phyloP scores from a whole-genome alignment of 2,329 filamentous ascomycete genomes.

The Alternaria hordeiaustralica region DNA sequence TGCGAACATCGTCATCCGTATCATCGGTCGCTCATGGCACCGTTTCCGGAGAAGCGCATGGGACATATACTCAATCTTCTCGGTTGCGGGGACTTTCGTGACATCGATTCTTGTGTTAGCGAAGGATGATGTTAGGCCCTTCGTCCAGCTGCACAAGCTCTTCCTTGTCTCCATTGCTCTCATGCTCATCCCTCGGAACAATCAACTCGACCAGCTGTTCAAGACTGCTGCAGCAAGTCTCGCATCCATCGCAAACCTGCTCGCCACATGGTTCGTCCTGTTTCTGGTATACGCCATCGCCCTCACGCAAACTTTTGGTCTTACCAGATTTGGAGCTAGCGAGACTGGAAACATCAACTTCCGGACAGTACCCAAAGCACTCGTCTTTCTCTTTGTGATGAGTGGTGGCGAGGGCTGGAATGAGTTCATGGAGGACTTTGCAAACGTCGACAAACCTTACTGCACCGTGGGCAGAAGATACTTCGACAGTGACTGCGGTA shows the following conservation, averaged over 20 bases:
- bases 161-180: conserved; percentile 90
- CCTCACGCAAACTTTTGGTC: conserved; percentile 91
- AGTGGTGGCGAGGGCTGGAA: conserved; percentile 98
- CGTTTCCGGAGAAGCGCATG: conserved; percentile 92
- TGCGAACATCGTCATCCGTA: conserved; percentile 80
- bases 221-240: conserved; percentile 97
- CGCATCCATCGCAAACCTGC: conserved; percentile 84
- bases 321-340: conserved; percentile 81
- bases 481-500: conserved; percentile 91
- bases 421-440: conserved; percentile 93
- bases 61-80: conserved; percentile 87
- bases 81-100: conserved; percentile 79
- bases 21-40: conserved; percentile 88
- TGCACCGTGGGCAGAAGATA: conserved; percentile 78
- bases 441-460: conserved; percentile 76
- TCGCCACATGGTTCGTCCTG: conserved; percentile 96
- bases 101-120: conserved; percentile 80
- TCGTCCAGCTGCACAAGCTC: conserved; percentile 87
- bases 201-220: conserved; percentile 96
- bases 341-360: conserved; percentile 87
- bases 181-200: conserved; percentile 92
- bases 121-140: conserved; percentile 62
- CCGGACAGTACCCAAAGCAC: conserved; percentile 87
- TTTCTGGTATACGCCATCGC: conserved; percentile 97
- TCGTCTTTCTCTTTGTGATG: conserved; percentile 91